Percentiles rank a stretch among this genome's conserved stretches.
These are phyloP conservation scores for Tylopilus sp. DNA, from an alignment of 768 basidiomycete genomes.

Conservation along the genomic window DNA sequence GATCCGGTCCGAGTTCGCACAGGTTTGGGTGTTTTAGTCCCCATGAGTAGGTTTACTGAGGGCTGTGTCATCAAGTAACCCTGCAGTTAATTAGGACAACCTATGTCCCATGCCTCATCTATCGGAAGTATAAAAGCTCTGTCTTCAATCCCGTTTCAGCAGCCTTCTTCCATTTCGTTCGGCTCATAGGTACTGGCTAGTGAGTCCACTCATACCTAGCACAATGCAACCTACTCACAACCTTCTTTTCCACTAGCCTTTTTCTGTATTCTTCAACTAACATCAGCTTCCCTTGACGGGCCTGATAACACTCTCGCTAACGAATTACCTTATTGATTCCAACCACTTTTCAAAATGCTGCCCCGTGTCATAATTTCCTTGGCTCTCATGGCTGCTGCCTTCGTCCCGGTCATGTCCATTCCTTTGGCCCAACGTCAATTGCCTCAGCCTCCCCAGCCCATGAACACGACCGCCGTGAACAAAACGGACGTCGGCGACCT, in stretches of 20 bases:
- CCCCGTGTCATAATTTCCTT: constrained; percentile 3
- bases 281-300: constrained; percentile 12
- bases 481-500: neutral
- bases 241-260: constrained; percentile 7
- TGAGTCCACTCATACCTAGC: constrained; percentile 6
- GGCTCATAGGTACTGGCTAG: constrained; percentile 21
- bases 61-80: neutral
- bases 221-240: neutral
- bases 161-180: constrained; percentile 16
- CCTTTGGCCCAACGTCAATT: neutral
- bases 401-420: constrained; percentile 6
- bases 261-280: constrained; percentile 11
- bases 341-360: constrained; percentile 11
- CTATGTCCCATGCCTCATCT: neutral
- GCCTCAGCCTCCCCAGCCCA: neutral
- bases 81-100: neutral
- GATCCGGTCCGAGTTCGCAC: neutral
- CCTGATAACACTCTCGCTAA: constrained; percentile 9
- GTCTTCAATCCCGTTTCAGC: neutral
- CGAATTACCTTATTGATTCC: neutral
- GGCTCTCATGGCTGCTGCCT: constrained; percentile 1
- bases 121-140: neutral
- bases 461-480: neutral
- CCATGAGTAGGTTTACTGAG: neutral
- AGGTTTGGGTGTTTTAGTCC: neutral